Conservation (phyloP, 148 eudicot genomes). For the Pharnaceum exiguum region DNA sequence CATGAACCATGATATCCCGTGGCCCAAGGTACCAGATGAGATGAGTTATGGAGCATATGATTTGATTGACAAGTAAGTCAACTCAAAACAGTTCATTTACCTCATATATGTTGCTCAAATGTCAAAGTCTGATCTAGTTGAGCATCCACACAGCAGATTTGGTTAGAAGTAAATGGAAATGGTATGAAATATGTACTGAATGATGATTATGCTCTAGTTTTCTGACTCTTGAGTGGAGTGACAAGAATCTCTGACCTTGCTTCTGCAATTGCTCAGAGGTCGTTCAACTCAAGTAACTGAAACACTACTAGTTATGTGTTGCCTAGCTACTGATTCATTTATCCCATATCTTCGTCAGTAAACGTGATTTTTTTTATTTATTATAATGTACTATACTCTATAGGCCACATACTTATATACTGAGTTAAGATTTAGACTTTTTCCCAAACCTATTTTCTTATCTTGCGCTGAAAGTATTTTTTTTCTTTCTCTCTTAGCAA, state of each 20-base stretch:
- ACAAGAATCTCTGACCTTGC: neutral
- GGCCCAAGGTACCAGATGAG: conserved; percentile 92
- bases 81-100: neutral
- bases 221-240: no score
- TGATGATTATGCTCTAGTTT: no score
- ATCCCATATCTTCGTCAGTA: no score
- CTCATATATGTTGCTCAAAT: neutral
- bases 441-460: neutral
- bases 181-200: no score
- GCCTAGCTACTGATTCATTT: no score
- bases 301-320: no score
- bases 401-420: no score
- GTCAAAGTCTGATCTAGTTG: neutral
- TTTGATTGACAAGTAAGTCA: conserved; percentile 82
- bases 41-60: conserved; percentile 82
- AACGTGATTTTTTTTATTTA: no score
- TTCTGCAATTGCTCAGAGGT: neutral
- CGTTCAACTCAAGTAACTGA: neutral
- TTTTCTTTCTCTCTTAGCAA: neutral
- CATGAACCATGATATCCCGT: conserved; percentile 87
- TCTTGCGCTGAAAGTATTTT: neutral
- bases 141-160: no score
- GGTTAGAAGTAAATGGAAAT: no score
- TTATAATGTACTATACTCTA: no score
- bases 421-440: neutral